These are phyloP conservation scores for Alopecurus myosuroides DNA, from an alignment of 176 grass and related monocot genomes.

Conservation along the genomic window DNA sequence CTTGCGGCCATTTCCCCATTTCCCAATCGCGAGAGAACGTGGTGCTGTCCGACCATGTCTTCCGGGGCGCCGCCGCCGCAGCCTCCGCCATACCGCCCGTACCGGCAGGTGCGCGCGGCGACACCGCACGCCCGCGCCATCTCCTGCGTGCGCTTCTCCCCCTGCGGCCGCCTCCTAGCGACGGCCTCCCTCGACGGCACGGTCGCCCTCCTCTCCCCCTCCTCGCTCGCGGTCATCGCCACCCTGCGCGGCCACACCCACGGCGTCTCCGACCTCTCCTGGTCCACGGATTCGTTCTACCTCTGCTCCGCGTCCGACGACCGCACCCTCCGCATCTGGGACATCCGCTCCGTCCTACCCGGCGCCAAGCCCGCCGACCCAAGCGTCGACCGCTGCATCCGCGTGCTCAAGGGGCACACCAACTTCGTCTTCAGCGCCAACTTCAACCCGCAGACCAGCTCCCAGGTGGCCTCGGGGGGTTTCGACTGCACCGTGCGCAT, in stretches of 20 bases:
- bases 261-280: constrained; percentile 80
- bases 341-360: constrained; percentile 51
- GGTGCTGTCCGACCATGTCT: constrained; percentile 24
- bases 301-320: constrained; percentile 93
- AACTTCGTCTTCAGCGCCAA: constrained; percentile 86
- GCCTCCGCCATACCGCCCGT: constrained; percentile 48
- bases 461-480: constrained; percentile 66
- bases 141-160: constrained; percentile 92
- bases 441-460: constrained; percentile 79
- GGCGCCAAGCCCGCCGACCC: constrained; percentile 18
- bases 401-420: constrained; percentile 63
- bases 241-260: constrained; percentile 58
- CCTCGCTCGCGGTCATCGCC: constrained; percentile 47
- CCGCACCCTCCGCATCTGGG: constrained; percentile 72
- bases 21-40: background rate
- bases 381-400: constrained; percentile 51
- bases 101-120: constrained; percentile 44
- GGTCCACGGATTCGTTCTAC: constrained; percentile 84
- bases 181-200: constrained; percentile 85
- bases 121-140: constrained; percentile 58
- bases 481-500: constrained; percentile 81
- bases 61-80: constrained; percentile 21
- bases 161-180: constrained; percentile 74
- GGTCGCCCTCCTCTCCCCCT: constrained; percentile 59
- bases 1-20: background rate